Conservation (phyloP, 73 alveolate genomes). For the Strombidium stylifer region DNA sequence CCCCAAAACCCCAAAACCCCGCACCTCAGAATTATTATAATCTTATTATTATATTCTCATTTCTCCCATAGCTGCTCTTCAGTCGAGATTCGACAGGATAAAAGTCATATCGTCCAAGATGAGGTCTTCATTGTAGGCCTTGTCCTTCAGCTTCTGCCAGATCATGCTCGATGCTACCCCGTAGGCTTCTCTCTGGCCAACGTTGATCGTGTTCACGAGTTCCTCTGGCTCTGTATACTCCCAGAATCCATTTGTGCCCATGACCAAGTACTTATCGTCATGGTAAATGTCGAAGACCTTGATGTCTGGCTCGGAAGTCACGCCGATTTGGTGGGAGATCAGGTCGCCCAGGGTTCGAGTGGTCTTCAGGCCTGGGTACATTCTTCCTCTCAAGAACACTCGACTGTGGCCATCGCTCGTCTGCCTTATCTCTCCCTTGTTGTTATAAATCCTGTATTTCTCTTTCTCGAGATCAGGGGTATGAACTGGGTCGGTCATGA, state of each 20-base stretch:
- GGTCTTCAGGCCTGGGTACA: slow-evolving; percentile 71
- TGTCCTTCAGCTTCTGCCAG: too few species aligned
- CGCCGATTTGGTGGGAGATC: slow-evolving; percentile 76
- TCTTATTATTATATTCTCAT: too few species aligned
- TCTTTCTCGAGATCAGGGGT: slow-evolving; percentile 48
- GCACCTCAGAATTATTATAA: too few species aligned
- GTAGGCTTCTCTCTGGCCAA: too few species aligned
- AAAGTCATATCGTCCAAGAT: too few species aligned
- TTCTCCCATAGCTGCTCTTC: too few species aligned
- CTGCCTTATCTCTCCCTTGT: slow-evolving; percentile 50
- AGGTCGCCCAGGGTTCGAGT: slow-evolving; percentile 71
- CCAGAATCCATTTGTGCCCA: slow-evolving; percentile 66
- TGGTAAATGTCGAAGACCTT: slow-evolving; percentile 1
- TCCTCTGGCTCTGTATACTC: slow-evolving; percentile 44
- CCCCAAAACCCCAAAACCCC: too few species aligned
- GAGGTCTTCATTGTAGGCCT: too few species aligned
- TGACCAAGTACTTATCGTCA: slow-evolving; percentile 38
- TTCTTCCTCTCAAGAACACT: slow-evolving; percentile 71
- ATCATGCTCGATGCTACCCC: too few species aligned
- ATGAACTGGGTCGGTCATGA: slow-evolving; percentile 40
- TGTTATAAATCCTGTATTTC: slow-evolving; percentile 50
- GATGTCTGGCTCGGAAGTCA: slow-evolving; percentile 52
- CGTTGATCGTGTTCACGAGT: slow-evolving; percentile 40
- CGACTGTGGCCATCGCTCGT: slow-evolving; percentile 42
- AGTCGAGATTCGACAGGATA: too few species aligned